phyloP scores from a whole-genome alignment of 2,329 filamentous ascomycete genomes.

The Daldinia sp. region DNA sequence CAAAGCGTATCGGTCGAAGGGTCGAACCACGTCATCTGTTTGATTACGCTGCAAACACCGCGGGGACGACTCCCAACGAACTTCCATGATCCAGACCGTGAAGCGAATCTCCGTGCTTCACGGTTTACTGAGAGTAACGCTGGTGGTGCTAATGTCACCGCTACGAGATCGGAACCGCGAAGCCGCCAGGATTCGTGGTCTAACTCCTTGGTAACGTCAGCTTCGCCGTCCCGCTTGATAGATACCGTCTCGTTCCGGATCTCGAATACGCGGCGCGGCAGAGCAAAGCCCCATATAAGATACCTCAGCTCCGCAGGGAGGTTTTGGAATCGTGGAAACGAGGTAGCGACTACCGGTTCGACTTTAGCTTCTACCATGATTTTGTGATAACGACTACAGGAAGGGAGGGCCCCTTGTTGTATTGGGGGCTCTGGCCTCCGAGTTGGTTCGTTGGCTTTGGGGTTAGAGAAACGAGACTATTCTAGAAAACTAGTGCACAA shows the following conservation, averaged over 20 bases:
- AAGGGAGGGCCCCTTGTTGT: background rate
- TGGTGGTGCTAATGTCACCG: conserved; percentile 30
- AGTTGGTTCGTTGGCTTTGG: background rate
- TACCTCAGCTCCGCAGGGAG: conserved; percentile 29
- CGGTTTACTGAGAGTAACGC: conserved; percentile 26
- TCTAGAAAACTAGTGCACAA: background rate
- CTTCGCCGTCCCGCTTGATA: conserved; percentile 25
- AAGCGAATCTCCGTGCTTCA: conserved; percentile 25
- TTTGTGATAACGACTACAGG: background rate
- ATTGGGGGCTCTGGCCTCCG: background rate
- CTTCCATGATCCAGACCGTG: conserved; percentile 28
- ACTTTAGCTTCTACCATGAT: conserved; percentile 24
- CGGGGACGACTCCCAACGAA: conserved; percentile 31
- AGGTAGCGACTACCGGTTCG: conserved; percentile 13
- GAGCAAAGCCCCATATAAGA: conserved; percentile 30
- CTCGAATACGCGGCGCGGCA: conserved; percentile 33
- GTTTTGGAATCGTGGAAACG: conserved; percentile 28
- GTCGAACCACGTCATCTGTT: conserved; percentile 31
- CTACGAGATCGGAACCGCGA: conserved; percentile 29
- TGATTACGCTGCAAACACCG: conserved; percentile 8
- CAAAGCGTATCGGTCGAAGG: conserved; percentile 30
- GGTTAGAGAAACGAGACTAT: background rate
- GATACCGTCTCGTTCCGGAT: conserved; percentile 31
- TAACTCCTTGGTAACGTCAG: conserved; percentile 18
- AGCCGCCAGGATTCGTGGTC: conserved; percentile 33